Conservation (phyloP, 2,329 filamentous ascomycete genomes). For the Cytospora mali region DNA sequence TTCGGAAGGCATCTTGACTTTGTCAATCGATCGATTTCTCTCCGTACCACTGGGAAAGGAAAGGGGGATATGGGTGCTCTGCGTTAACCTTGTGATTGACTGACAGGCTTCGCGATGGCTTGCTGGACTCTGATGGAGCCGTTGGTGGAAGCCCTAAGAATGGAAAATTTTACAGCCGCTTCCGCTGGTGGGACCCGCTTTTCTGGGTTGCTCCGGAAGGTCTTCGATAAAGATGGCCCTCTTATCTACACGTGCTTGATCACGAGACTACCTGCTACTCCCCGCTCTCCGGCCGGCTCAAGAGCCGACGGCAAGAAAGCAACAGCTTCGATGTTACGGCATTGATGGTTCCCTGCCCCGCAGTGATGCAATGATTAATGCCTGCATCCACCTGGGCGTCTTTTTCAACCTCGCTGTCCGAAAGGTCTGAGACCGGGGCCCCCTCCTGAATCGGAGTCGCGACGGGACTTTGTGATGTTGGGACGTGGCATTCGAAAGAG, state of each 20-base stretch:
- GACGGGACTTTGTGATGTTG: constrained; percentile 6
- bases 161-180: constrained; percentile 24
- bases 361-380: constrained; percentile 26
- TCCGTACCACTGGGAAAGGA: constrained; percentile 39
- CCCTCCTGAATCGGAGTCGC: constrained; percentile 27
- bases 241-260: constrained; percentile 20
- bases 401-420: constrained; percentile 24
- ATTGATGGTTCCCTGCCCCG: constrained; percentile 10
- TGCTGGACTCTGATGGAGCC: constrained; percentile 17
- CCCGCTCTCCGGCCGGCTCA: not conserved
- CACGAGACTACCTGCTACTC: no score
- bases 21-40: constrained; percentile 27
- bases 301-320: constrained; percentile 17
- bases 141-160: constrained; percentile 11
- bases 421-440: constrained; percentile 6
- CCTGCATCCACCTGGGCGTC: not conserved
- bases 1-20: constrained; percentile 82
- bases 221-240: not conserved
- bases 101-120: constrained; percentile 22
- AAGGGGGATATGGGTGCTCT: constrained; percentile 45
- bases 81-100: constrained; percentile 36
- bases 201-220: not conserved
- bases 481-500: constrained; percentile 12
- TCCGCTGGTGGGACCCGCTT: constrained; percentile 17
- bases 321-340: no score